Evolutionary conservation across 768 basidiomycete species (phyloP).

Genomic region (Cubamyces sp.): DNA sequence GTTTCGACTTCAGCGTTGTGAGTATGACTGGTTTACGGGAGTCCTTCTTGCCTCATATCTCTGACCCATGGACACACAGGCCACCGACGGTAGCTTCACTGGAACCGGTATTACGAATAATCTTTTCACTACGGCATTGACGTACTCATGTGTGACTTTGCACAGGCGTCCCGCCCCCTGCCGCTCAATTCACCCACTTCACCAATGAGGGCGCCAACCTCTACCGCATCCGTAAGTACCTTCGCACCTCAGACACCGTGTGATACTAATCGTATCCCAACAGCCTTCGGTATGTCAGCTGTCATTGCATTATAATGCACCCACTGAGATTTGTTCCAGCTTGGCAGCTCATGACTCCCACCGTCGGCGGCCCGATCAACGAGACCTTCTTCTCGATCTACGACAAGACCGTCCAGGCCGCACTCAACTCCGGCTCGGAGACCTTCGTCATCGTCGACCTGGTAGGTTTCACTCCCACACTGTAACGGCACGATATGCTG

Average conservation of each 20-base stretch:
- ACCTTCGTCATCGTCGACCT: conserved; percentile 57
- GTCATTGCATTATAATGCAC: too few species aligned
- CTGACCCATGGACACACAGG: background rate
- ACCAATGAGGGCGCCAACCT: conserved; percentile 51
- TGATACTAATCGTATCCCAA: background rate
- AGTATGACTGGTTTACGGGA: conserved; percentile 10
- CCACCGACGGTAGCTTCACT: conserved; percentile 50
- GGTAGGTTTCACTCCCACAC: conserved; percentile 28
- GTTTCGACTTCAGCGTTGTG: conserved; percentile 51
- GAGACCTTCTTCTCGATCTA: conserved; percentile 44
- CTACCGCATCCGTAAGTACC: conserved; percentile 46
- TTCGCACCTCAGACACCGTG: background rate
- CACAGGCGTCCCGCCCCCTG: conserved; percentile 42
- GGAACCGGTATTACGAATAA: conserved; percentile 30
- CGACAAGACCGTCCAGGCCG: conserved; percentile 53
- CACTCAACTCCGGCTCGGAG: conserved; percentile 43
- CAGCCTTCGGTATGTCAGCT: conserved; percentile 36
- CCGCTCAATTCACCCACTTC: conserved; percentile 52
- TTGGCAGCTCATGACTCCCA: conserved; percentile 57
- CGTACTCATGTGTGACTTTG: background rate
- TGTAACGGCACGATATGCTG: background rate
- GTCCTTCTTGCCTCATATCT: too few species aligned
- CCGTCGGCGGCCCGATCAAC: conserved; percentile 51
- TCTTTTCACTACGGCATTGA: background rate
- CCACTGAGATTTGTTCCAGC: conserved; percentile 32